phyloP scores from a whole-genome alignment of 306 rosid genomes.

The Potentilla sterilis region DNA sequence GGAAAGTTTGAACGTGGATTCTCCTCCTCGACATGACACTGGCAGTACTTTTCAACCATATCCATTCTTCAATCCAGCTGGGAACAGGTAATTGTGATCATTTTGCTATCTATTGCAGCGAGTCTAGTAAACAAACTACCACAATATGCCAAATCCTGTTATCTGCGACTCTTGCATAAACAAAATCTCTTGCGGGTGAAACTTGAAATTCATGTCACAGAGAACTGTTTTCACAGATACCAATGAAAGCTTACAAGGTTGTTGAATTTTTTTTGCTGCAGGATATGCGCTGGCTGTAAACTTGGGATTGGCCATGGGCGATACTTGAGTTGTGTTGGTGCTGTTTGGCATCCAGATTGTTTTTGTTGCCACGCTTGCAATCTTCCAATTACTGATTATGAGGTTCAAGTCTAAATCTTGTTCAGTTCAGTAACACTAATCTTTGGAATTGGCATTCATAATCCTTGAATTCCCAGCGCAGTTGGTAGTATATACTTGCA shows the following conservation, averaged over 20 bases:
- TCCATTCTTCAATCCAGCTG: slow-evolving; percentile 49
- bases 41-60: slow-evolving; percentile 57
- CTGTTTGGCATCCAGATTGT: slow-evolving; percentile 93
- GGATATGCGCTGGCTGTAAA: slow-evolving; percentile 93
- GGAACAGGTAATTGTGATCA: slow-evolving; percentile 60
- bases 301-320: slow-evolving; percentile 70
- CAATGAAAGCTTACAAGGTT: slow-evolving; percentile 4
- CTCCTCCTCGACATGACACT: slow-evolving; percentile 53
- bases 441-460: slow-evolving; percentile 18
- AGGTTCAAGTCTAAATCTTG: slow-evolving; percentile 46
- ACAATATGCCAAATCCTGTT: background rate
- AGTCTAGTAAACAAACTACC: background rate
- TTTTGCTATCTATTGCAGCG: slow-evolving; percentile 21
- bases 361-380: slow-evolving; percentile 77
- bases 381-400: slow-evolving; percentile 77
- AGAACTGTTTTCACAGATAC: slow-evolving; percentile 1
- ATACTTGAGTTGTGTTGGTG: slow-evolving; percentile 73
- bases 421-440: slow-evolving; percentile 14
- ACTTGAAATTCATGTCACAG: slow-evolving; percentile 8
- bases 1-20: slow-evolving; percentile 63
- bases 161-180: background rate
- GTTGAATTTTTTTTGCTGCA: slow-evolving; percentile 34
- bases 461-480: slow-evolving; percentile 8
- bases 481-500: background rate
- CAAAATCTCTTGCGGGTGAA: background rate